Base-by-base conservation (phyloP, 495 filamentous ascomycete species). In the Hypomontagnella submonticulosa region DNA sequence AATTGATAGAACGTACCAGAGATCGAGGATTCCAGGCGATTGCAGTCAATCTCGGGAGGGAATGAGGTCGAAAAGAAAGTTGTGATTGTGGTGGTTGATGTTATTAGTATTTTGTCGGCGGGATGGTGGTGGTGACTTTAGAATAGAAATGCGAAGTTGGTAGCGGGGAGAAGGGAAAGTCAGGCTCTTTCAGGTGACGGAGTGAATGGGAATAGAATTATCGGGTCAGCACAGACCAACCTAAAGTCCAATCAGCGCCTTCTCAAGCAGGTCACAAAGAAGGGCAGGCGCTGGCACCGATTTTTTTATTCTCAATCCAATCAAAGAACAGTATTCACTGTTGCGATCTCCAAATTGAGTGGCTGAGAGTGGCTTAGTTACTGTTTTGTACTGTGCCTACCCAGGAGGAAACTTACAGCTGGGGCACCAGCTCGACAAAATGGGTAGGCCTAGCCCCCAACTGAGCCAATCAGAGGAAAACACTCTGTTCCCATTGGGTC, bases 171-270 rank as follows among this genome's bases (percentile, higher is more conserved):
- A 63, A 61, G 50, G 54, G 49, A 56, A 69, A 69, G 66, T 56
- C 44, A 56, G 66, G 66, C 54, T 57, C 56, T 57, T 69, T 69
- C 55, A 69, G 66, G 60, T 69, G 60, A 69, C 60, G 60, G 66
- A 64, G 64, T 69, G 55, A 60, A 61, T 55, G 44, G 65, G 34
- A 64, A 50, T 46, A 20, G 38, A 47, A 58, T 53, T 32, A 61
- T 42, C 32, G 46, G 44, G 27, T 43, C 18, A 47, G 64, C 65
- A 68, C 65, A 27, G 65, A 51, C 65, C 65, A 68, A 18, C 4
- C 30, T 10, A 34, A 18, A 57, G 18, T 30, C 9, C 16, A 7
- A 5, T 16, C 18, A 12, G 18, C 16, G 4, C 37, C 20, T 34
- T 43, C 11, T 40, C 32, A 33, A 18, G 57, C 46, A 30, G 15